Percentiles rank a stretch among this genome's conserved stretches.
Evolutionary conservation across 371 early-diverging fungal species (phyloP).

Genomic region (Nematocida sp.): DNA sequence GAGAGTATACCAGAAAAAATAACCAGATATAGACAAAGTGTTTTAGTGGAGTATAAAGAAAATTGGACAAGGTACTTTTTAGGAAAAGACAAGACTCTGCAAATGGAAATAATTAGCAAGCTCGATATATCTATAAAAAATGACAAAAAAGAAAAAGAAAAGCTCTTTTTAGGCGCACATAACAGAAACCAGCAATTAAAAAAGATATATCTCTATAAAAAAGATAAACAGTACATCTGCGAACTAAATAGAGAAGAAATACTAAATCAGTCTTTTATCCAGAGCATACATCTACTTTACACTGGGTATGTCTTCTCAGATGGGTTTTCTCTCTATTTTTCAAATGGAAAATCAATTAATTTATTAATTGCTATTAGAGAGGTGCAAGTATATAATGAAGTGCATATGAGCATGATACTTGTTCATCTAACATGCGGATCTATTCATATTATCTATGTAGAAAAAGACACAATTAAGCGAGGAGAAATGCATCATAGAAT

Average conservation of each 20-base stretch:
- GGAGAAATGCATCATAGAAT: conserved; percentile 5
- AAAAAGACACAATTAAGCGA: conserved; percentile 6
- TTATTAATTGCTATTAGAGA: background rate
- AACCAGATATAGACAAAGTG: too few relatives aligned
- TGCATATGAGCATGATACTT: conserved; percentile 13
- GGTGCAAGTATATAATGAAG: conserved; percentile 2
- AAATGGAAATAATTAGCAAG: background rate
- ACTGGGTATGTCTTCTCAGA: conserved; percentile 23
- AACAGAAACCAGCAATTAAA: background rate
- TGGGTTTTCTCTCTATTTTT: conserved; percentile 6
- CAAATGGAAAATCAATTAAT: background rate
- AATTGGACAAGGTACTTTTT: background rate
- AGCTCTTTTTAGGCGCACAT: background rate
- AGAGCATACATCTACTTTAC: conserved; percentile 16
- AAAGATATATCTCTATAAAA: background rate
- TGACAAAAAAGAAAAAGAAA: background rate
- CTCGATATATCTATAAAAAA: too few relatives aligned
- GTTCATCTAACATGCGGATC: conserved; percentile 8
- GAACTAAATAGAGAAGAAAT: background rate
- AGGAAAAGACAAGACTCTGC: background rate
- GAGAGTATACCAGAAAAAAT: too few relatives aligned
- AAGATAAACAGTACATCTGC: background rate
- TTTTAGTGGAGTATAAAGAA: too few relatives aligned
- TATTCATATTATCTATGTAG: conserved; percentile 16
- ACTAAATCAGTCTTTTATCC: background rate